Evolutionary conservation across 1,284 basidiomycete species (phyloP).

Genomic region (Pterulicium gracile): DNA sequence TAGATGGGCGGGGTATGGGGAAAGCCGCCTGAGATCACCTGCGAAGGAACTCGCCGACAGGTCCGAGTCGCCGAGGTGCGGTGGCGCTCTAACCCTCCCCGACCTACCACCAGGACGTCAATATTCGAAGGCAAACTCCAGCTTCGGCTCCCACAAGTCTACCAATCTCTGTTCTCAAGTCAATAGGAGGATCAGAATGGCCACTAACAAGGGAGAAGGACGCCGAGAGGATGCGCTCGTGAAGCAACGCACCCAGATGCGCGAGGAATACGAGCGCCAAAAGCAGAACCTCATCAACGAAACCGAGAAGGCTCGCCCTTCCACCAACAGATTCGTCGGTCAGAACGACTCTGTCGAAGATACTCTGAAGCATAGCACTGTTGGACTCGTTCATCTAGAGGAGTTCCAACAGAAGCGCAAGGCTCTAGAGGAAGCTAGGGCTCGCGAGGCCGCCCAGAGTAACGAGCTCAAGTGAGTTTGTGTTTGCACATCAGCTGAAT

Average conservation of each 20-base stretch:
- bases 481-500: slow-evolving; percentile 36
- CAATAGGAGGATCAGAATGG: slow-evolving; percentile 43
- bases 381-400: slow-evolving; percentile 87
- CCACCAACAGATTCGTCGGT: slow-evolving; percentile 81
- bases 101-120: not conserved
- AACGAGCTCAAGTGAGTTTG: slow-evolving; percentile 76
- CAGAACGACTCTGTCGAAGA: slow-evolving; percentile 96
- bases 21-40: no score
- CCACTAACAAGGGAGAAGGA: slow-evolving; percentile 60
- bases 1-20: no score
- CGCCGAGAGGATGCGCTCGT: slow-evolving; percentile 70
- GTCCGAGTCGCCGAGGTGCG: no score
- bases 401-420: slow-evolving; percentile 88
- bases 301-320: slow-evolving; percentile 77
- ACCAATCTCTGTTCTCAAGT: no score
- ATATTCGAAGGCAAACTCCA: no score
- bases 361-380: slow-evolving; percentile 83
- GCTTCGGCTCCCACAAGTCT: no score
- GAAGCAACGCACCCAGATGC: slow-evolving; percentile 73
- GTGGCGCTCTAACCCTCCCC: no score
- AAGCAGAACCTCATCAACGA: slow-evolving; percentile 75
- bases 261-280: slow-evolving; percentile 84
- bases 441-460: slow-evolving; percentile 77
- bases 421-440: slow-evolving; percentile 87
- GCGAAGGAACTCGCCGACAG: no score